Conservation (phyloP, 371 early-diverging fungal species). For the Smittium culicis region DNA sequence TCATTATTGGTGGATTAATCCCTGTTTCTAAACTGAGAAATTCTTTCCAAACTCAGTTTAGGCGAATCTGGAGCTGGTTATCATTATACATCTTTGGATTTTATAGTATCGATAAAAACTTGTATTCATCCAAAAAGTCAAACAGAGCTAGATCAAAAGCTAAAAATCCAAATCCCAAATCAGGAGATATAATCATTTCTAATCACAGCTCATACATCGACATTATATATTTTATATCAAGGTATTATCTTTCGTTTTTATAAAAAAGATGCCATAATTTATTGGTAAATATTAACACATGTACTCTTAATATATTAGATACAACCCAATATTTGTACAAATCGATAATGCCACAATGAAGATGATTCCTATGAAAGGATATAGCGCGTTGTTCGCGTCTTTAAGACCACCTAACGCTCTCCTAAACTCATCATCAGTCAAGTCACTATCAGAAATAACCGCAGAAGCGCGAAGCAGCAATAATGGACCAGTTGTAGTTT, state of each 20-base stretch:
- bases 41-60: conserved; percentile 14
- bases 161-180: conserved; percentile 13
- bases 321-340: conserved; percentile 57
- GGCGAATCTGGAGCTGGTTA: conserved; percentile 27
- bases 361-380: conserved; percentile 16
- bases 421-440: conserved; percentile 20
- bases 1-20: conserved; percentile 10
- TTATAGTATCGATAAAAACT: conserved; percentile 35
- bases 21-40: conserved; percentile 16
- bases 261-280: conserved; percentile 7
- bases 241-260: too few relatives aligned
- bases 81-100: conserved; percentile 48
- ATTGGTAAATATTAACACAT: conserved; percentile 13
- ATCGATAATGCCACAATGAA: conserved; percentile 31
- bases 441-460: conserved; percentile 20
- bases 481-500: conserved; percentile 59
- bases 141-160: conserved; percentile 13
- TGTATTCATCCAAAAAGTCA: conserved; percentile 27
- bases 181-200: conserved; percentile 59
- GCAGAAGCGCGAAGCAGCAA: conserved; percentile 32
- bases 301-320: conserved; percentile 25
- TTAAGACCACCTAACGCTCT: conserved; percentile 21
- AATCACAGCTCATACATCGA: conserved; percentile 81
- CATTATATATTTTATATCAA: conserved; percentile 52
- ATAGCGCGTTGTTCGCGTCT: conserved; percentile 18